Evolutionary conservation across 2,329 filamentous ascomycete species (phyloP).

Genomic region (Escovopsis sp.): DNA sequence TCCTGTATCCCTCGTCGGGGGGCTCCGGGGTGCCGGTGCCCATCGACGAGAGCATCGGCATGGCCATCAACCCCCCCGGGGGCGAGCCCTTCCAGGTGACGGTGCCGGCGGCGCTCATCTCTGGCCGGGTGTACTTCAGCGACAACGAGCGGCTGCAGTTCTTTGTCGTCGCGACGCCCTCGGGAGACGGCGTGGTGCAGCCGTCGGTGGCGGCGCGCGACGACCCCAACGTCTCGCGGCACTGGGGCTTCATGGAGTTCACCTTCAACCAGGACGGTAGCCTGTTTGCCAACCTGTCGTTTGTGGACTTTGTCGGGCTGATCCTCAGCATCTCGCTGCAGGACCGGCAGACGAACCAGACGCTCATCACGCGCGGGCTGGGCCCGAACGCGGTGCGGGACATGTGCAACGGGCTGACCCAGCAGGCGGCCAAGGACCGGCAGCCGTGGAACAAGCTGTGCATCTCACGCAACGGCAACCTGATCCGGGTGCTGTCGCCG

Average conservation of each 20-base stretch:
- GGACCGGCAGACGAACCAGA: conserved; percentile 17
- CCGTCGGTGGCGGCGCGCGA: conserved; percentile 29
- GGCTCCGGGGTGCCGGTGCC: conserved; percentile 20
- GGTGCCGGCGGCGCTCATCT: conserved; percentile 24
- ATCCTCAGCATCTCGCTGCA: conserved; percentile 34
- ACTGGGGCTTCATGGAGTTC: conserved; percentile 37
- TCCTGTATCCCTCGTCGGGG: conserved; percentile 27
- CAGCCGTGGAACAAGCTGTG: conserved; percentile 31
- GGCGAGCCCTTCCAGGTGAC: conserved; percentile 24
- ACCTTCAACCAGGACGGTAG: conserved; percentile 24
- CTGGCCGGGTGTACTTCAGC: conserved; percentile 31
- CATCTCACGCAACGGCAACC: conserved; percentile 20
- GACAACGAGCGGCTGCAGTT: conserved; percentile 25
- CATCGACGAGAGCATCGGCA: conserved; percentile 24
- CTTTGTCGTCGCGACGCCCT: conserved; percentile 21
- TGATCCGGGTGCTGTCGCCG: conserved; percentile 31
- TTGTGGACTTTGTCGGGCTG: conserved; percentile 36
- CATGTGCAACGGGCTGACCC: conserved; percentile 26
- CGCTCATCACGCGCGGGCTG: conserved; percentile 27
- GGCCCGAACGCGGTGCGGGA: conserved; percentile 17
- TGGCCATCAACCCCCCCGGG: conserved; percentile 28
- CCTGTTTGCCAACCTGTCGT: conserved; percentile 34
- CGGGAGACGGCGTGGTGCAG: conserved; percentile 28
- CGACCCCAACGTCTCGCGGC: conserved; percentile 28
- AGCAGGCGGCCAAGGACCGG: conserved; percentile 23